Percentiles rank a stretch among this genome's conserved stretches.
phyloP scores from a whole-genome alignment of 495 filamentous ascomycete genomes.

The Penicillium chermesinum region DNA sequence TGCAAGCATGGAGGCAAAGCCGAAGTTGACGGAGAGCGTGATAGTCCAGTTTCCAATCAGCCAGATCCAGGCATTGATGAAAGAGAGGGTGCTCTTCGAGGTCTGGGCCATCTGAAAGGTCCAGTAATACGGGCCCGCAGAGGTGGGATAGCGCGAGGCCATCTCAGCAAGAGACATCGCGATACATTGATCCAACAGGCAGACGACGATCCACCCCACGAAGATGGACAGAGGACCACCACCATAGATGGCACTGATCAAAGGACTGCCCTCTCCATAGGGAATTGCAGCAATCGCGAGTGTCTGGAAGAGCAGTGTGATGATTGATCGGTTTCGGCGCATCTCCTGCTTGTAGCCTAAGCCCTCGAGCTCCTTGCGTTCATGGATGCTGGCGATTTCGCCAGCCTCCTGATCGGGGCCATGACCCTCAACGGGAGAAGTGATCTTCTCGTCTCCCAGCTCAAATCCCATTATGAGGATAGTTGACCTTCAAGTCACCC shows the following conservation, averaged over 20 bases:
- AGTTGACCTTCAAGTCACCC: too few relatives aligned
- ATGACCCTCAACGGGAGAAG: neutral
- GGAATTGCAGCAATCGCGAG: conserved; percentile 43
- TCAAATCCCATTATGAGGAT: neutral
- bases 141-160: conserved; percentile 46
- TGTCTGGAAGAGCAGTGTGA: conserved; percentile 34
- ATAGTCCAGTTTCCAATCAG: conserved; percentile 67
- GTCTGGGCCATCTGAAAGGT: conserved; percentile 34
- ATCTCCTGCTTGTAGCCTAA: conserved; percentile 38
- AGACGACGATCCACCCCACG: conserved; percentile 39
- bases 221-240: conserved; percentile 40
- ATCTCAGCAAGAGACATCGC: conserved; percentile 44
- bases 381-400: conserved; percentile 9
- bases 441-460: conserved; percentile 7
- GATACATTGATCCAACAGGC: conserved; percentile 34
- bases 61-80: conserved; percentile 64
- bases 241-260: conserved; percentile 41
- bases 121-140: conserved; percentile 49
- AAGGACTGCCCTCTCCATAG: conserved; percentile 42
- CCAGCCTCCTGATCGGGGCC: conserved; percentile 15
- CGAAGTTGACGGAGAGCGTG: conserved; percentile 64
- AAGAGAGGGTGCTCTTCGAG: conserved; percentile 45
- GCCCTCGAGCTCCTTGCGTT: conserved; percentile 24
- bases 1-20: conserved; percentile 55
- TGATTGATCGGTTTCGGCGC: conserved; percentile 32